Evolutionary conservation across 805 yeast genomes (phyloP).

Genomic region (Candida cerambycidarum): DNA sequence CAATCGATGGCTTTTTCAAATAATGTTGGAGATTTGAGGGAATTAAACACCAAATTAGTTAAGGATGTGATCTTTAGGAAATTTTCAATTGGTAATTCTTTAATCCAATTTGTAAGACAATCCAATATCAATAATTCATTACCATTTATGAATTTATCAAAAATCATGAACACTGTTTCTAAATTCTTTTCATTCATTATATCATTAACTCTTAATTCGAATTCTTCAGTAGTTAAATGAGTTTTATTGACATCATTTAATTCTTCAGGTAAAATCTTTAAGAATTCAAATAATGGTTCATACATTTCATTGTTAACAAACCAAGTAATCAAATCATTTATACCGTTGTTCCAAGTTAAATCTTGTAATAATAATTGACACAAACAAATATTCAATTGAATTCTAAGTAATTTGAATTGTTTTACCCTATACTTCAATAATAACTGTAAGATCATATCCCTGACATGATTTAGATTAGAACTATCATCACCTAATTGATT

Average conservation of each 20-base stretch:
- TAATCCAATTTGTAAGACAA: slow-evolving; percentile 88
- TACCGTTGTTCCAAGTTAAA: slow-evolving; percentile 67
- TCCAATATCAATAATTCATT: slow-evolving; percentile 52
- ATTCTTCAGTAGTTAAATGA: slow-evolving; percentile 80
- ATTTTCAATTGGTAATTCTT: slow-evolving; percentile 74
- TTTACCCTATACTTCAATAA: slow-evolving; percentile 43
- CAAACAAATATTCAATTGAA: slow-evolving; percentile 79
- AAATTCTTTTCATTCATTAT: slow-evolving; percentile 59
- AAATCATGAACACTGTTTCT: slow-evolving; percentile 61
- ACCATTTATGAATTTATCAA: slow-evolving; percentile 47
- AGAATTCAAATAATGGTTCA: slow-evolving; percentile 64
- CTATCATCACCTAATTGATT: slow-evolving; percentile 67
- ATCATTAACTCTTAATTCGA: slow-evolving; percentile 58
- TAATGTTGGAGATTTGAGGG: slow-evolving; percentile 58
- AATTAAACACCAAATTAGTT: slow-evolving; percentile 63
- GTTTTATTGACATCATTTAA: slow-evolving; percentile 73
- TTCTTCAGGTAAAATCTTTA: slow-evolving; percentile 90
- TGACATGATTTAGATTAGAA: slow-evolving; percentile 57
- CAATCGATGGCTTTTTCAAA: slow-evolving; percentile 89
- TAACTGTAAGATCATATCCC: slow-evolving; percentile 62
- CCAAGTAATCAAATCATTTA: slow-evolving; percentile 41
- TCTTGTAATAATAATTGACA: slow-evolving; percentile 81
- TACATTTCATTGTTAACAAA: slow-evolving; percentile 12
- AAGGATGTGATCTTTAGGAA: slow-evolving; percentile 65
- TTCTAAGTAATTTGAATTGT: slow-evolving; percentile 59